phyloP scores from a whole-genome alignment of 139 green algal genomes.

The Pycnococcus provasolii region DNA sequence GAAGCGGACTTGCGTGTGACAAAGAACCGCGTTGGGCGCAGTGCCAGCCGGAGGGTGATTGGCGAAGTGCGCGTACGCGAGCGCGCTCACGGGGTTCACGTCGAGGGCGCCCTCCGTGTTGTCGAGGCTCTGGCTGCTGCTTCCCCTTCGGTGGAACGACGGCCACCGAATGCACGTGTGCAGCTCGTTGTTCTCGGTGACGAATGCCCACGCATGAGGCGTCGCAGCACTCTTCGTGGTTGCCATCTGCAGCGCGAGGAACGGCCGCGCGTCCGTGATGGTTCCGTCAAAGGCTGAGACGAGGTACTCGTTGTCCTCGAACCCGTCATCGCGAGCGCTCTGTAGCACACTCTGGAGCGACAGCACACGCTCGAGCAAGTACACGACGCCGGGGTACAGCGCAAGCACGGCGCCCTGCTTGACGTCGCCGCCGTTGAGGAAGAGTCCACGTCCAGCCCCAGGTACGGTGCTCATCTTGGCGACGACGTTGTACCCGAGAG shows the following conservation, averaged over 20 bases:
- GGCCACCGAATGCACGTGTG: no score
- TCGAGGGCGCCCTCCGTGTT: no score
- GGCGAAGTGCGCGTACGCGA: conserved; percentile 10
- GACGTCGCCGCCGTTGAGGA: not conserved
- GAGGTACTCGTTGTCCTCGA: conserved; percentile 5
- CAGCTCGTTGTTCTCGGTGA: no score
- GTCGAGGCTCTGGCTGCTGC: not conserved
- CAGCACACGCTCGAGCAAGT: not conserved
- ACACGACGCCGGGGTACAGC: conserved; percentile 12
- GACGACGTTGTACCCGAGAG: not conserved
- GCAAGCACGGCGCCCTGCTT: not conserved
- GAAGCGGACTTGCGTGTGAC: no score
- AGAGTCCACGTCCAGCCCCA: not conserved
- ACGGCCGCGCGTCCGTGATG: conserved; percentile 1
- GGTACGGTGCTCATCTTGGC: not conserved
- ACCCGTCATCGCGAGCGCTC: not conserved
- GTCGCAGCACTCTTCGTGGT: not conserved
- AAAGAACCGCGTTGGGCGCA: not conserved
- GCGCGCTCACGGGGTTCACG: not conserved
- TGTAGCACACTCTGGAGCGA: not conserved
- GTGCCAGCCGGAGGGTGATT: conserved; percentile 13
- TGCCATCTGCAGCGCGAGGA: no score
- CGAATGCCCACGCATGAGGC: not conserved
- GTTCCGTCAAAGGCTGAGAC: not conserved
- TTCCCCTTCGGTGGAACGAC: not conserved